Conservation (phyloP, 2,329 filamentous ascomycete species). For the Fusarium chlamydosporum region DNA sequence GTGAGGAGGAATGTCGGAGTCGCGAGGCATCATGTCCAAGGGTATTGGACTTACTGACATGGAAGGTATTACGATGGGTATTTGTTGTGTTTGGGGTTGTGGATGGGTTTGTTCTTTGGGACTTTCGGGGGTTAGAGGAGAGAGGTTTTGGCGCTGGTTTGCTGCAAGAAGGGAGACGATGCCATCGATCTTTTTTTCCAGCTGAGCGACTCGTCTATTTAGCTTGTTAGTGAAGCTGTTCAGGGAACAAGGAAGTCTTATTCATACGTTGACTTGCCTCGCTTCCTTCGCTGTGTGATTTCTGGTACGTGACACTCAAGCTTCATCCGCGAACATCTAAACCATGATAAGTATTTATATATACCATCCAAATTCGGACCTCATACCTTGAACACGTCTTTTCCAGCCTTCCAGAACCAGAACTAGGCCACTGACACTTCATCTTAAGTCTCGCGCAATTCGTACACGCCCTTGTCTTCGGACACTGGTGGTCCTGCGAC, state of each 20-base stretch:
- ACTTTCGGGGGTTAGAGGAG: constrained; percentile 48
- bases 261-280: constrained; percentile 56
- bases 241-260: neutral
- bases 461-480: constrained; percentile 53
- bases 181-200: constrained; percentile 59
- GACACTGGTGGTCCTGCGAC: constrained; percentile 1
- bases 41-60: neutral
- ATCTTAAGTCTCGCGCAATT: constrained; percentile 57
- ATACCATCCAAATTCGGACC: accelerated
- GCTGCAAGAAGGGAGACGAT: constrained; percentile 57
- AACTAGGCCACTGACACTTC: constrained; percentile 54
- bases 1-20: constrained; percentile 4
- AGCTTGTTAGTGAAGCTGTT: neutral
- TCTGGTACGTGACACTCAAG: constrained; percentile 55
- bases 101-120: constrained; percentile 30
- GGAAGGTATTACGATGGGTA: neutral
- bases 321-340: constrained; percentile 55
- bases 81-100: neutral
- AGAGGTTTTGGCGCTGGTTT: constrained; percentile 48
- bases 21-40: neutral
- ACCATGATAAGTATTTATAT: neutral
- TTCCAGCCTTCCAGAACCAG: constrained; percentile 40
- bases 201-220: constrained; percentile 55
- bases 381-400: constrained; percentile 50
- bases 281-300: constrained; percentile 53